phyloP scores from a whole-genome alignment of 2,329 filamentous ascomycete species.

The Colletotrichum echinochloae region DNA sequence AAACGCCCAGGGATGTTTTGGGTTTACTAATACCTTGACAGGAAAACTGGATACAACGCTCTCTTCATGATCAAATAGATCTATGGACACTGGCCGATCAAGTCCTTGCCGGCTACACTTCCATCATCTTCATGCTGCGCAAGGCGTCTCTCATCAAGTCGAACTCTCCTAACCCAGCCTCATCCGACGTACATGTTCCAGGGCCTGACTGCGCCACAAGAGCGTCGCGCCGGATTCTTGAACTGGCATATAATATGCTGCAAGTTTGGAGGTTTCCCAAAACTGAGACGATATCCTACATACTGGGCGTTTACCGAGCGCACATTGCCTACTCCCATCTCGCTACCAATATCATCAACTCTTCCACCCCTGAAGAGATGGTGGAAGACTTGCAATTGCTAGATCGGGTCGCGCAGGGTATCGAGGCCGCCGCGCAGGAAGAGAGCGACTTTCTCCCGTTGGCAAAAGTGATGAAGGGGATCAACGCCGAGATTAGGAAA shows the following conservation, averaged over 20 bases:
- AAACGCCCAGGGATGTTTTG: neutral
- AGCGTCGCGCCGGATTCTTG: conserved; percentile 22
- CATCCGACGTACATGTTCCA: conserved; percentile 24
- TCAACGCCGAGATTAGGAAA: conserved; percentile 13
- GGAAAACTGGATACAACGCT: conserved; percentile 46
- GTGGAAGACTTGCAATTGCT: conserved; percentile 3
- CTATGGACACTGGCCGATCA: conserved; percentile 46
- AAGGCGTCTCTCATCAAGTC: conserved; percentile 42
- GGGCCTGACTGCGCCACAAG: conserved; percentile 12
- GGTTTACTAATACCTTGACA: conserved; percentile 13
- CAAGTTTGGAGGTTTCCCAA: conserved; percentile 28
- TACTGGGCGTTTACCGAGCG: conserved; percentile 25
- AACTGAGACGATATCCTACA: conserved; percentile 23
- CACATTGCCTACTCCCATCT: neutral
- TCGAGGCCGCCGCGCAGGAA: neutral
- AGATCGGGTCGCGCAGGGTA: too few relatives aligned
- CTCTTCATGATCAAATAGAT: conserved; percentile 43
- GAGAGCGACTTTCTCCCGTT: conserved; percentile 28
- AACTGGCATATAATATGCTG: conserved; percentile 26
- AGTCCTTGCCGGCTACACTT: conserved; percentile 47
- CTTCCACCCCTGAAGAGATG: neutral
- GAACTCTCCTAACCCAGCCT: conserved; percentile 11
- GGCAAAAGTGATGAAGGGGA: conserved; percentile 15
- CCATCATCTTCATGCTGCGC: conserved; percentile 51
- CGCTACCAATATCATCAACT: neutral